A percentile compares a stretch with the other conserved stretches of the same genome.
These are phyloP conservation scores for Coemansia sp. DNA, from an alignment of 192 early-diverging fungal genomes.

Conservation along the genomic window DNA sequence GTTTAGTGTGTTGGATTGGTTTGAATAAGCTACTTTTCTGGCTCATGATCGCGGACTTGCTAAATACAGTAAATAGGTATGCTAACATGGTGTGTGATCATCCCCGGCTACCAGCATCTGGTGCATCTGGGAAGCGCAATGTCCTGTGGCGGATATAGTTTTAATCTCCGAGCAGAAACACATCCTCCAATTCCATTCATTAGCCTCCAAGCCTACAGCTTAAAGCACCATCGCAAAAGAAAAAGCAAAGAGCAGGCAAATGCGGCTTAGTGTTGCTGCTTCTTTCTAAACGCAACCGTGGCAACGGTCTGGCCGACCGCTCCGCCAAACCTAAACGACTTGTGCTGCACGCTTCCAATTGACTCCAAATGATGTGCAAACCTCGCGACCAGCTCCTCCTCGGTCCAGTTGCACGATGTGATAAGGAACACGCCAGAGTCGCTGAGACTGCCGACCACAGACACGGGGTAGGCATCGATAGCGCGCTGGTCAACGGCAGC, in stretches of 20 bases:
- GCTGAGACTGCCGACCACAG: slow-evolving; percentile 64
- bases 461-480: slow-evolving; percentile 57
- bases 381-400: slow-evolving; percentile 71
- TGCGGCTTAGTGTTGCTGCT: neutral
- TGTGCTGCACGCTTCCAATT: slow-evolving; percentile 74
- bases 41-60: no score
- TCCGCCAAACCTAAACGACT: slow-evolving; percentile 87
- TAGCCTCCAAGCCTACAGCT: no score
- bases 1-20: no score
- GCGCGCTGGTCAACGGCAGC: slow-evolving; percentile 54
- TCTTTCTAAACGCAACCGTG: slow-evolving; percentile 72
- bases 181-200: no score
- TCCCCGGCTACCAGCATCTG: no score
- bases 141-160: no score
- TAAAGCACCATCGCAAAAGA: no score
- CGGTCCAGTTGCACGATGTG: slow-evolving; percentile 94
- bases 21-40: no score
- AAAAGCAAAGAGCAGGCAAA: neutral
- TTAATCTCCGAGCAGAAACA: no score
- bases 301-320: slow-evolving; percentile 84
- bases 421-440: slow-evolving; percentile 69
- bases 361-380: slow-evolving; percentile 62
- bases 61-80: no score
- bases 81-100: no score
- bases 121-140: no score